Base-by-base conservation (phyloP, 2,329 filamentous ascomycete genomes). In the Penicillium psychrosexuale region DNA sequence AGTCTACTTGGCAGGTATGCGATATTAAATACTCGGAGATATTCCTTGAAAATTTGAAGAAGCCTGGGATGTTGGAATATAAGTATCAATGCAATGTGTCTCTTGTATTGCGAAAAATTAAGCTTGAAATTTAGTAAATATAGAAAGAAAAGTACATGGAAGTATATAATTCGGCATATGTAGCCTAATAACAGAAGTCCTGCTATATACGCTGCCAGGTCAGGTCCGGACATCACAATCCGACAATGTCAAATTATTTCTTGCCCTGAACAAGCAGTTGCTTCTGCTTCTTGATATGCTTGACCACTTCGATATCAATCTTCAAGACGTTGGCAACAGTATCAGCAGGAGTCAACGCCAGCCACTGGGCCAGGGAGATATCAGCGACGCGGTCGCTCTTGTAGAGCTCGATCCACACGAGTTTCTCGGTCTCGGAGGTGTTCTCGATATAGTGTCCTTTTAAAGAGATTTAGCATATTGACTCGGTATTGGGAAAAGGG, bases 321-420 rank as follows among this genome's bases (percentile, higher is more conserved):
- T 63, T 62, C 38, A 62, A 37, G 3, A 50, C 47, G 5, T 59
- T 58, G 1, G 61, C 61, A 28, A 63, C 61, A 11, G 58, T 62
- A 31, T 62, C 60, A 13, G 58, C 54, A 2, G 86, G 86, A 0
- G 86, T 88, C 47, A 88, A 72, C 1, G 85, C 86, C 37, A 90
- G 75, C 86, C 86, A 90, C 68, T 89, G 86, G 0, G 82, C 84
- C 40, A 89, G 69, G 0, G 82, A 80, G 58, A 89, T 85, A 64
- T 89, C 86, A 0, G 81, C 83, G 1, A 89, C 84, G 2, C 81
- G 79, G 58, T 88, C 84, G 39, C 80, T 82, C 73, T 86, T 87
- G 76, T 87, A 89, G 17, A 89, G 81, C 67, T 89, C 86, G 30
- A 89, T 81, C 82, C 83, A 88, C 5, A 85, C 77, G 3, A 89